These are phyloP conservation scores for Penicillium lividum DNA, from an alignment of 495 filamentous ascomycete species.

Conservation along the genomic window DNA sequence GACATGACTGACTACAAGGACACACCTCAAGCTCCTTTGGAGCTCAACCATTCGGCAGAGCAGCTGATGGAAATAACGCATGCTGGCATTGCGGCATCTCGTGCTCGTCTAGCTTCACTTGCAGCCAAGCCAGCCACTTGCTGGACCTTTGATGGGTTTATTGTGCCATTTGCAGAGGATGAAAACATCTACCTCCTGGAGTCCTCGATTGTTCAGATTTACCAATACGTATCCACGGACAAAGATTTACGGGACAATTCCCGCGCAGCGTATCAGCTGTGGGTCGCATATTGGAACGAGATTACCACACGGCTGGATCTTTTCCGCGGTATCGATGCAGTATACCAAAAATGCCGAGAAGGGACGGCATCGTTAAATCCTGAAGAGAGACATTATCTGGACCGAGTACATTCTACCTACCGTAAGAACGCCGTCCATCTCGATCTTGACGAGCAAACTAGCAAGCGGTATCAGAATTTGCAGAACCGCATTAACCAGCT, in stretches of 20 bases:
- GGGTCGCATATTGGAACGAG: background rate
- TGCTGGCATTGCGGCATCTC: background rate
- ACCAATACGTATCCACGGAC: background rate
- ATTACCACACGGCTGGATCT: background rate
- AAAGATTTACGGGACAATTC: background rate
- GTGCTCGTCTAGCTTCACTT: background rate
- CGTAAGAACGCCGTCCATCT: background rate
- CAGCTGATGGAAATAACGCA: constrained; percentile 1
- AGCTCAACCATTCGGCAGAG: background rate
- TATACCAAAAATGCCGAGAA: background rate
- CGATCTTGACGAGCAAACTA: background rate
- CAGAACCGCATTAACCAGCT: background rate
- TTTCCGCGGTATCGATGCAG: background rate
- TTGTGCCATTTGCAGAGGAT: background rate
- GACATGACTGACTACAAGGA: background rate
- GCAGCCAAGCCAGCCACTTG: background rate
- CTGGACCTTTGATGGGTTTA: background rate
- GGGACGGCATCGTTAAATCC: background rate
- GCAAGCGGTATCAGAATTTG: background rate
- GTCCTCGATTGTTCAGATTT: background rate
- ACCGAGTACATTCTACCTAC: background rate
- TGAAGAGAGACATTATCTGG: background rate
- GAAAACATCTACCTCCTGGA: background rate
- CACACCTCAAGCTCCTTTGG: background rate
- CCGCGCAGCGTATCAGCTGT: background rate